These are phyloP conservation scores for Anisogramma anomala DNA, from an alignment of 2,329 filamentous ascomycete genomes.

Conservation along the genomic window DNA sequence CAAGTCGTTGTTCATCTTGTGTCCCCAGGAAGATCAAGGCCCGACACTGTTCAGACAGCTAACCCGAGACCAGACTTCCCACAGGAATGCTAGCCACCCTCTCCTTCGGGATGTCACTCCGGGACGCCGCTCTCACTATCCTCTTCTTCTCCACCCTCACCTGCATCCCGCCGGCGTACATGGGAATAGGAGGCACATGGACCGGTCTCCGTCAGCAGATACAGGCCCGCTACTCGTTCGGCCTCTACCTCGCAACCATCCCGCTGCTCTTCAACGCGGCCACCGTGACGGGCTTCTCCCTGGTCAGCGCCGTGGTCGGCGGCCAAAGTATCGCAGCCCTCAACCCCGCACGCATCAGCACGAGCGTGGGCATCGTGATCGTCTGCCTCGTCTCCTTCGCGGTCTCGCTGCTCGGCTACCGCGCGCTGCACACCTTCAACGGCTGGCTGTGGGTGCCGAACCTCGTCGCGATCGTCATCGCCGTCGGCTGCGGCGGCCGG, in stretches of 20 bases:
- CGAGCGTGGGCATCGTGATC: constrained; percentile 46
- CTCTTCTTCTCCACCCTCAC: constrained; percentile 46
- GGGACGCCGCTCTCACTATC: constrained; percentile 44
- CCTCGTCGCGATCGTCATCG: constrained; percentile 38
- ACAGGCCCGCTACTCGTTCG: constrained; percentile 50
- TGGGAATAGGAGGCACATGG: constrained; percentile 41
- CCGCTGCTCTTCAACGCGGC: constrained; percentile 44
- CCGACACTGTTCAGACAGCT: too few relatives aligned
- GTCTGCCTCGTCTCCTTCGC: constrained; percentile 40
- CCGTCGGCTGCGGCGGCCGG: constrained; percentile 41
- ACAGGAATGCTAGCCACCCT: constrained; percentile 48
- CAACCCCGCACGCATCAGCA: constrained; percentile 32
- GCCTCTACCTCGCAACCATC: constrained; percentile 39
- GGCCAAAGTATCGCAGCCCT: constrained; percentile 41
- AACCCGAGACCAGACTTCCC: constrained; percentile 36
- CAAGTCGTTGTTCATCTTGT: constrained; percentile 30
- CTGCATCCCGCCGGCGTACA: constrained; percentile 42
- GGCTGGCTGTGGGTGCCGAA: constrained; percentile 46
- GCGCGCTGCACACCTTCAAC: constrained; percentile 41
- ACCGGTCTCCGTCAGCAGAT: constrained; percentile 50
- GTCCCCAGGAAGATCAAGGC: too few relatives aligned
- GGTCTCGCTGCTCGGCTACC: constrained; percentile 45
- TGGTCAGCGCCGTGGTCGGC: constrained; percentile 44
- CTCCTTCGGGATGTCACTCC: constrained; percentile 40
- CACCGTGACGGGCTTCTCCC: constrained; percentile 45